phyloP scores from a whole-genome alignment of 768 basidiomycete species.

The Suillus hirtellus region DNA sequence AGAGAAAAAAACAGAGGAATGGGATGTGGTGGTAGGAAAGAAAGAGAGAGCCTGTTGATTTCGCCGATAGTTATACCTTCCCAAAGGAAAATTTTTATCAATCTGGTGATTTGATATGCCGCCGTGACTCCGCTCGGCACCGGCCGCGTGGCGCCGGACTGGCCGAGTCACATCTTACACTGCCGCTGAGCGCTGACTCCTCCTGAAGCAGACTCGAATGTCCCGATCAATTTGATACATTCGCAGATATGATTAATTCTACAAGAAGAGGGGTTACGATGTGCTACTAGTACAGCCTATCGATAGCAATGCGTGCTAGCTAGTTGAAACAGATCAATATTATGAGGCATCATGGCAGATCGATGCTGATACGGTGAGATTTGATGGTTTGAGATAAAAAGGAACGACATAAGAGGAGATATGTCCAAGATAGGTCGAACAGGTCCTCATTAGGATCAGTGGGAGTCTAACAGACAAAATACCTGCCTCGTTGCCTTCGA shows the following conservation, averaged over 20 bases:
- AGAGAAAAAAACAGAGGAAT: conserved; percentile 33
- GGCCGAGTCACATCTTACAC: conserved; percentile 18
- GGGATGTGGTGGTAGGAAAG: conserved; percentile 38
- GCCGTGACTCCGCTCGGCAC: conserved; percentile 44
- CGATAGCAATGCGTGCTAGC: conserved; percentile 10
- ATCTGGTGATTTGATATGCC: conserved; percentile 54
- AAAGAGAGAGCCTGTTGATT: conserved; percentile 37
- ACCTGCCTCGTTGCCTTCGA: conserved; percentile 17
- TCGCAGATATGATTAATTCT: conserved; percentile 13
- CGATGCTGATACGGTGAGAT: conserved; percentile 14
- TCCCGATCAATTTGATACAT: conserved; percentile 6
- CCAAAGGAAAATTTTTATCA: conserved; percentile 62
- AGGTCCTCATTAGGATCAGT: conserved; percentile 12
- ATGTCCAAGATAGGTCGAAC: conserved; percentile 9
- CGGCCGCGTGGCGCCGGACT: conserved; percentile 21
- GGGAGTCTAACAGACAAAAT: conserved; percentile 7
- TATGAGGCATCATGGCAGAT: conserved; percentile 14
- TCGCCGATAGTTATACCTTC: conserved; percentile 62
- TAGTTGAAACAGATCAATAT: conserved; percentile 13
- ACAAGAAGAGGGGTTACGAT: not conserved
- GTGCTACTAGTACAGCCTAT: conserved; percentile 10
- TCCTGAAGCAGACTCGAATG: not conserved
- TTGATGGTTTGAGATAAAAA: conserved; percentile 16
- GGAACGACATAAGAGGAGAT: conserved; percentile 13
- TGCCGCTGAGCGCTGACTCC: conserved; percentile 4